A percentile compares a stretch with the other conserved stretches of the same genome.
Evolutionary conservation across 495 filamentous ascomycete genomes (phyloP).

Genomic region (Aspergillus cavernicola): DNA sequence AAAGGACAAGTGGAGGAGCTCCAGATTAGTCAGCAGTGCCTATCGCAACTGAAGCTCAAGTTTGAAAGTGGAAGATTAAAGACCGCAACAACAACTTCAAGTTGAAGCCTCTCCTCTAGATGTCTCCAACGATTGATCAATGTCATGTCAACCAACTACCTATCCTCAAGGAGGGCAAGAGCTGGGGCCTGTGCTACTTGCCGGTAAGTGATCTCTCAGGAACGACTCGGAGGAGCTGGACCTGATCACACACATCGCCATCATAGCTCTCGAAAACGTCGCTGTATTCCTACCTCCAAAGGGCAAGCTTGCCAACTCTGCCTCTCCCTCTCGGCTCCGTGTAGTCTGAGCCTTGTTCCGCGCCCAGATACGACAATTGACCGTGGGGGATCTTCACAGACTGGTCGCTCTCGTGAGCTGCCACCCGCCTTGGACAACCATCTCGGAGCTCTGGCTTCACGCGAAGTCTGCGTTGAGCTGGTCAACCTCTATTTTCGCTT

Average conservation of each 20-base stretch:
- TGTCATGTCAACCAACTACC: neutral
- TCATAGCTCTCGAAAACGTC: conserved; percentile 19
- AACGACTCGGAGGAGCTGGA: neutral
- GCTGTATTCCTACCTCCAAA: conserved; percentile 15
- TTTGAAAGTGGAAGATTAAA: no score
- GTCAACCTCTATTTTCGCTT: conserved; percentile 23
- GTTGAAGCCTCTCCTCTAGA: neutral
- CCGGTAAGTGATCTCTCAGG: conserved; percentile 16
- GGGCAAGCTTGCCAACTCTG: conserved; percentile 17
- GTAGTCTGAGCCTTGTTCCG: conserved; percentile 4
- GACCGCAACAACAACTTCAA: neutral
- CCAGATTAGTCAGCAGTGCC: no score
- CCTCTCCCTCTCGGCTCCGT: conserved; percentile 9
- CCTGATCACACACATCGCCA: neutral
- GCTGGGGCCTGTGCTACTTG: conserved; percentile 23
- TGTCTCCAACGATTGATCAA: neutral
- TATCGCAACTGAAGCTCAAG: no score
- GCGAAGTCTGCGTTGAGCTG: conserved; percentile 11
- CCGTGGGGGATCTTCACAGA: neutral
- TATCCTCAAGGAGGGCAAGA: conserved; percentile 17
- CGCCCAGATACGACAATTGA: neutral
- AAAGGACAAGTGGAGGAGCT: no score
- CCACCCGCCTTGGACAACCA: neutral
- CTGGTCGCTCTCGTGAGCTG: neutral
- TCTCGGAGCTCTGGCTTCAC: neutral